These are phyloP conservation scores for Saccharum officinarum DNA, from an alignment of 176 grass and related monocot genomes.

Conservation along the genomic window DNA sequence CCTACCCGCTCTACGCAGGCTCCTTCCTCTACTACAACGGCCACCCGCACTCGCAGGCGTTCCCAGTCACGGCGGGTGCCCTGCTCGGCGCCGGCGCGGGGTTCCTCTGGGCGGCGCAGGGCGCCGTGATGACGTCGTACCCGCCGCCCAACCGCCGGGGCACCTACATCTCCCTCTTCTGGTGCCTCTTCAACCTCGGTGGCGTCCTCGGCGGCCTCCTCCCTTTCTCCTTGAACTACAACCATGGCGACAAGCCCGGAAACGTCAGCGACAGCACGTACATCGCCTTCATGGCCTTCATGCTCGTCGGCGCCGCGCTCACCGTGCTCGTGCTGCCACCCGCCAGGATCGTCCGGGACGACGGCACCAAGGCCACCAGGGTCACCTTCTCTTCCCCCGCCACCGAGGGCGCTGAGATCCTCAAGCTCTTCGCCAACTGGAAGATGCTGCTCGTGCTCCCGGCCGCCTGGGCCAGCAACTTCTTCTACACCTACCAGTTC, in stretches of 20 bases:
- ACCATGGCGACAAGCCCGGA: neutral
- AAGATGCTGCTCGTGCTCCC: constrained; percentile 86
- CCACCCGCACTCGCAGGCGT: constrained; percentile 32
- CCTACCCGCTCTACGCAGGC: constrained; percentile 82
- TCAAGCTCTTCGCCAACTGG: constrained; percentile 75
- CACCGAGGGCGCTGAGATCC: constrained; percentile 58
- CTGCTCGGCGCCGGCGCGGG: constrained; percentile 83
- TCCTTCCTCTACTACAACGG: constrained; percentile 99
- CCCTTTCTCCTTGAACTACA: constrained; percentile 89
- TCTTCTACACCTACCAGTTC: constrained; percentile 99
- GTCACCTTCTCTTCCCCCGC: constrained; percentile 48
- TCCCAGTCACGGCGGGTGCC: constrained; percentile 62
- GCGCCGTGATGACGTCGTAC: constrained; percentile 93
- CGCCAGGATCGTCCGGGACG: constrained; percentile 63
- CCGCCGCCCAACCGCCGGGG: constrained; percentile 64
- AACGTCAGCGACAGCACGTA: constrained; percentile 82
- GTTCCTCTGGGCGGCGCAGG: constrained; percentile 84
- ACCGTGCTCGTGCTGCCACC: constrained; percentile 57
- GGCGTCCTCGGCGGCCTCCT: constrained; percentile 91
- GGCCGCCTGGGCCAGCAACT: constrained; percentile 88
- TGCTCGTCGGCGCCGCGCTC: constrained; percentile 59
- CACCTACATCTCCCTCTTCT: constrained; percentile 93
- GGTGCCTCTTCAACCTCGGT: constrained; percentile 93
- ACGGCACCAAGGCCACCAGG: constrained; percentile 56
- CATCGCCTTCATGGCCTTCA: constrained; percentile 83